Evolutionary conservation across 2,329 filamentous ascomycete genomes (phyloP).

Genomic region (Beauveria sp.): DNA sequence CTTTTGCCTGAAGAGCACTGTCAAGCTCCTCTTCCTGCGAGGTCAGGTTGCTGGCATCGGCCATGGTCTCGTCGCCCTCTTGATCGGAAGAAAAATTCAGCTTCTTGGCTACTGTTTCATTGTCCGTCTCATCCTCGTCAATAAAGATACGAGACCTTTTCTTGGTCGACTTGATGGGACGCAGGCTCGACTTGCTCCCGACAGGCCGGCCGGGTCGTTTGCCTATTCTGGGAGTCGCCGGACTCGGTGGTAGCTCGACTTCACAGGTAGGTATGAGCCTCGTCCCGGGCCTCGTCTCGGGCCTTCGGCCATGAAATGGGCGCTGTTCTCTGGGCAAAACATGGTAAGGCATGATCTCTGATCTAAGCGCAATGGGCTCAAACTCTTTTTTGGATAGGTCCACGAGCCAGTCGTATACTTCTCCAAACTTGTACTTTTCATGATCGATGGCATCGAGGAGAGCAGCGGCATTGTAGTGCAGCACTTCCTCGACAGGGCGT

Average conservation of each 20-base stretch:
- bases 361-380: slow-evolving; percentile 19
- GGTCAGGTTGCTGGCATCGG: slow-evolving; percentile 19
- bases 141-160: slow-evolving; percentile 36
- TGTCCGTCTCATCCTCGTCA: slow-evolving; percentile 30
- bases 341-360: slow-evolving; percentile 22
- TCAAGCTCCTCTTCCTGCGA: slow-evolving; percentile 12
- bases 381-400: slow-evolving; percentile 21
- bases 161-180: slow-evolving; percentile 32
- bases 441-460: slow-evolving; percentile 29
- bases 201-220: slow-evolving; percentile 29
- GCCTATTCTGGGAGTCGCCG: slow-evolving; percentile 18
- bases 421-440: slow-evolving; percentile 24
- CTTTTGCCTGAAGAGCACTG: neutral
- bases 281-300: neutral
- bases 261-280: slow-evolving; percentile 8
- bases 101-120: slow-evolving; percentile 21
- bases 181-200: slow-evolving; percentile 38
- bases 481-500: slow-evolving; percentile 33
- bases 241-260: neutral
- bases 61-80: slow-evolving; percentile 25
- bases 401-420: slow-evolving; percentile 28
- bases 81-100: neutral
- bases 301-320: slow-evolving; percentile 5
- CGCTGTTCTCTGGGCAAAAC: slow-evolving; percentile 18
- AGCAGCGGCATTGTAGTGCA: slow-evolving; percentile 36